phyloP scores from a whole-genome alignment of 164 flowering plant species.

The Chloranthus sessilifolius region DNA sequence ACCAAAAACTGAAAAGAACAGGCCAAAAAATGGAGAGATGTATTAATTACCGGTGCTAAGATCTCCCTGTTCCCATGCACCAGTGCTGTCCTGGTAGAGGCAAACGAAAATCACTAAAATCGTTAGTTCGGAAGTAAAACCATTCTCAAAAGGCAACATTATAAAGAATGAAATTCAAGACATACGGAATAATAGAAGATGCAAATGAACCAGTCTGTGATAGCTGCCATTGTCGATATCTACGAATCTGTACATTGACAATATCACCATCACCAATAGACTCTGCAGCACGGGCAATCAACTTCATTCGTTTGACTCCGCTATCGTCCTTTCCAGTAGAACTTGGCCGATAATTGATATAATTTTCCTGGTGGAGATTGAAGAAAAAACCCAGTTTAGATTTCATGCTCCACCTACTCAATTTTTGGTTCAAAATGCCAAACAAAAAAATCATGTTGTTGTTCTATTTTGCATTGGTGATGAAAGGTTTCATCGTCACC shows the following conservation, averaged over 20 bases:
- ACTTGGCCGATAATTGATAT: slow-evolving; percentile 82
- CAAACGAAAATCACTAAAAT: slow-evolving; percentile 6
- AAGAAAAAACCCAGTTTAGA: no score
- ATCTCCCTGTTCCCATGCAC: slow-evolving; percentile 86
- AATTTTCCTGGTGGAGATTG: slow-evolving; percentile 68
- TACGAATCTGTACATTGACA: slow-evolving; percentile 85
- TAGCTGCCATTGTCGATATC: slow-evolving; percentile 95
- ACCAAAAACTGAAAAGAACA: no score
- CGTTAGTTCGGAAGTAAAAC: background rate
- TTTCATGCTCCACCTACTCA: no score
- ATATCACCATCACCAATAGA: slow-evolving; percentile 94
- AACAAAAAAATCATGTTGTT: no score
- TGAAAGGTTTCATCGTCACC: no score
- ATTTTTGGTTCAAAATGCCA: no score
- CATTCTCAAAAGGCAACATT: background rate
- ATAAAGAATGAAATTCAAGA: slow-evolving; percentile 14
- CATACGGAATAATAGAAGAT: slow-evolving; percentile 91
- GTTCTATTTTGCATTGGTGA: no score
- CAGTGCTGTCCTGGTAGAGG: slow-evolving; percentile 60
- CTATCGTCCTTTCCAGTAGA: slow-evolving; percentile 65
- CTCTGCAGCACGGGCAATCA: slow-evolving; percentile 93
- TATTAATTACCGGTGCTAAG: slow-evolving; percentile 57
- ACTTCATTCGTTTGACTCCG: slow-evolving; percentile 69
- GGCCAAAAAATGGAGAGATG: no score
- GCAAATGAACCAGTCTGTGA: slow-evolving; percentile 59